A percentile compares a stretch with the other conserved stretches of the same genome.
Evolutionary conservation across 805 yeast genomes (phyloP).

Genomic region (Cyberlindnera lachancei): DNA sequence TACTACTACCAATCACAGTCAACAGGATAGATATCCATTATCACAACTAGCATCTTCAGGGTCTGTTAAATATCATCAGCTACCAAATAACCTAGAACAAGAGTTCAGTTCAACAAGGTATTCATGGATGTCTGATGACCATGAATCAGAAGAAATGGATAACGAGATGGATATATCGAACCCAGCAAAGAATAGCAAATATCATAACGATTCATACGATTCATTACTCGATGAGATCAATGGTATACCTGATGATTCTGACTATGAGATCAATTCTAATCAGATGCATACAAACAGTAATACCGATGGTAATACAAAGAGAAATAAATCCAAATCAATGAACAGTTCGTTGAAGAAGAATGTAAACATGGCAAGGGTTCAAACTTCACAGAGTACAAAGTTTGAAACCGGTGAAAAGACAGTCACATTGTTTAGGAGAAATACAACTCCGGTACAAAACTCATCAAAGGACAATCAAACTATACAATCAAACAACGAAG

Average conservation of each 20-base stretch:
- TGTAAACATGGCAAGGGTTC: slow-evolving; percentile 16
- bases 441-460: slow-evolving; percentile 2
- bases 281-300: no score
- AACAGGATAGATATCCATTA: background rate
- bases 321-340: slow-evolving; percentile 10
- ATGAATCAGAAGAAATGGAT: no score
- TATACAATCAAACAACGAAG: background rate
- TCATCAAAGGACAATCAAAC: background rate
- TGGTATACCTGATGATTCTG: slow-evolving; percentile 38
- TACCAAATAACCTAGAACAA: slow-evolving; percentile 28
- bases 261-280: slow-evolving; percentile 6
- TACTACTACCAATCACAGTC: background rate
- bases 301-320: background rate
- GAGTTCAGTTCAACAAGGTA: slow-evolving; percentile 23
- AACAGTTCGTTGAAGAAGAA: slow-evolving; percentile 9
- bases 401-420: slow-evolving; percentile 31
- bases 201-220: slow-evolving; percentile 27
- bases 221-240: slow-evolving; percentile 44
- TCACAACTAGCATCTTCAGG: slow-evolving; percentile 1
- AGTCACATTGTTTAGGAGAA: slow-evolving; percentile 29
- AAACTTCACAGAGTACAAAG: slow-evolving; percentile 26
- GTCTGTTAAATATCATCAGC: slow-evolving; percentile 31
- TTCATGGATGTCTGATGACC: slow-evolving; percentile 24
- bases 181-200: slow-evolving; percentile 8
- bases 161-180: no score